phyloP scores from a whole-genome alignment of 2,329 filamentous ascomycete genomes.

The Fusarium armeniacum region DNA sequence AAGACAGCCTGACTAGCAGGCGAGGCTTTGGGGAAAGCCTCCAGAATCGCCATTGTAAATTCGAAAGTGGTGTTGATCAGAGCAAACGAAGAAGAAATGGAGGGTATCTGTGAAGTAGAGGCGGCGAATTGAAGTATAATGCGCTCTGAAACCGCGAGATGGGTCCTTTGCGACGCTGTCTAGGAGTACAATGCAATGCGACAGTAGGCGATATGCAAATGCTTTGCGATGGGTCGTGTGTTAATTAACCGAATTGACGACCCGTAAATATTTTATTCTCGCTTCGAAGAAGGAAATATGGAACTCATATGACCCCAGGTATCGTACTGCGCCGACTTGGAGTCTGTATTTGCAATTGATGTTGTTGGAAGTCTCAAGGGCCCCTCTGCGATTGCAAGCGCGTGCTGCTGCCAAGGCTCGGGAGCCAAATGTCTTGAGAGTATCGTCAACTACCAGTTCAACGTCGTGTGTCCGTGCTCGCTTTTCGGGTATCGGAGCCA shows the following conservation, averaged over 20 bases:
- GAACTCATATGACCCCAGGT: background rate
- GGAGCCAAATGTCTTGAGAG: conserved; percentile 39
- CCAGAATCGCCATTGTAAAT: conserved; percentile 45
- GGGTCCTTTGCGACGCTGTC: conserved; percentile 37
- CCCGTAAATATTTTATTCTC: background rate
- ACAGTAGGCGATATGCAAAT: conserved; percentile 20
- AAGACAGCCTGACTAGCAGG: conserved; percentile 35
- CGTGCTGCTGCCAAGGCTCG: conserved; percentile 47
- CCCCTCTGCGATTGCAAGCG: conserved; percentile 45
- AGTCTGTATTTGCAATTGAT: conserved; percentile 5
- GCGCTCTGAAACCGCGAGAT: conserved; percentile 26
- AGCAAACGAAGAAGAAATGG: conserved; percentile 5
- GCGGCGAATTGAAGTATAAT: conserved; percentile 14
- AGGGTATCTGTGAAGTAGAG: conserved; percentile 14
- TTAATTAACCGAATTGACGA: conserved; percentile 1
- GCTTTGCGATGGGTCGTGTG: conserved; percentile 12
- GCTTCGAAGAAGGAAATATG: background rate
- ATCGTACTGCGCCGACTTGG: background rate
- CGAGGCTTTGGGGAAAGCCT: conserved; percentile 25
- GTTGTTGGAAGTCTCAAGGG: conserved; percentile 9
- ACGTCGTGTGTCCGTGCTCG: conserved; percentile 33
- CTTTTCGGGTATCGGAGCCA: conserved; percentile 1
- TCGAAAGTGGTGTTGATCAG: background rate
- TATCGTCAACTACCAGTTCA: conserved; percentile 19
- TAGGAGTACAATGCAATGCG: conserved; percentile 40